Conservation (phyloP, 306 rosid species). For the Canavalia ensiformis region DNA sequence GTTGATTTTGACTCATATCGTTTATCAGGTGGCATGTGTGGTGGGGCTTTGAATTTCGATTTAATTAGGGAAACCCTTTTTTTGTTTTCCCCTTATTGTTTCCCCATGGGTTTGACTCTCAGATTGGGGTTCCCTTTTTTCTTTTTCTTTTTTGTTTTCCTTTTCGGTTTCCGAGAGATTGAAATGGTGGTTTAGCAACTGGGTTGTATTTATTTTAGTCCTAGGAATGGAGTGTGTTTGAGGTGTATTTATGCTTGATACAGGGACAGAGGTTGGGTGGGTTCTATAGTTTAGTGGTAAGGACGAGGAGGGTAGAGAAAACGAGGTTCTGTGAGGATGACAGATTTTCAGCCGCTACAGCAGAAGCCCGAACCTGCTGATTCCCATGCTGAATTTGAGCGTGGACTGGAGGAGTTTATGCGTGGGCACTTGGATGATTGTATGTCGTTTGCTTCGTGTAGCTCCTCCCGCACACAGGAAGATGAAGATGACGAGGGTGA, state of each 20-base stretch:
- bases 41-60: conserved; percentile 58
- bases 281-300: conserved; percentile 49
- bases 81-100: conserved; percentile 14
- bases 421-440: conserved; percentile 98
- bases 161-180: conserved; percentile 60
- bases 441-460: conserved; percentile 95
- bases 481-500: conserved; percentile 92
- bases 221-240: conserved; percentile 51
- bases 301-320: conserved; percentile 47
- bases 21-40: conserved; percentile 66
- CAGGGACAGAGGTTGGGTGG: conserved; percentile 51
- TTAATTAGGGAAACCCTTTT: conserved; percentile 57
- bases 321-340: conserved; percentile 63
- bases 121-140: conserved; percentile 60
- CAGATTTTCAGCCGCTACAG: conserved; percentile 84
- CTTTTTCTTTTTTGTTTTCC: conserved; percentile 58
- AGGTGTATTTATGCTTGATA: conserved; percentile 41
- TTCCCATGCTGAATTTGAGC: conserved; percentile 78
- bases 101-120: conserved; percentile 44
- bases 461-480: conserved; percentile 76
- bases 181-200: conserved; percentile 58
- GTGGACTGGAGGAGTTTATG: conserved; percentile 90
- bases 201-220: conserved; percentile 45
- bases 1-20: conserved; percentile 53
- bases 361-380: conserved; percentile 96